A percentile compares a stretch with the other conserved stretches of the same genome.
Evolutionary conservation across 2,329 filamentous ascomycete genomes (phyloP).

Genomic region (Tolypocladium guangdongense): DNA sequence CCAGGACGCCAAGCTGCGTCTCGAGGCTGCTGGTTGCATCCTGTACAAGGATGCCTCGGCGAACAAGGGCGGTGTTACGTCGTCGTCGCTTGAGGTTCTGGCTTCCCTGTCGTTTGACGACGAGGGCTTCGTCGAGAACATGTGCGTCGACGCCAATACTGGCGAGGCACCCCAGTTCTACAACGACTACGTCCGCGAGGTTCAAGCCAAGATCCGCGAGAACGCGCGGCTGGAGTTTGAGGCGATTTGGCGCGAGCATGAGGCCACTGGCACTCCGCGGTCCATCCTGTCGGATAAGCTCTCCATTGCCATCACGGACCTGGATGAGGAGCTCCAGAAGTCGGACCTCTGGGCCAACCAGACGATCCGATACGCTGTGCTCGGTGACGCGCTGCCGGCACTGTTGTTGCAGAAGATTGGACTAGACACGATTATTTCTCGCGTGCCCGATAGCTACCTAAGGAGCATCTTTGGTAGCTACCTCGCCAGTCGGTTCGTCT

Average conservation of each 20-base stretch:
- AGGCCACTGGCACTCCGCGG: constrained; percentile 65
- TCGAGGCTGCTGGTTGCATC: constrained; percentile 91
- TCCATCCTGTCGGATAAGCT: constrained; percentile 88
- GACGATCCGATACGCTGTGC: constrained; percentile 63
- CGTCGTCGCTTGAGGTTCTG: constrained; percentile 90
- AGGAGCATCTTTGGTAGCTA: constrained; percentile 94
- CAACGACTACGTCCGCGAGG: constrained; percentile 80
- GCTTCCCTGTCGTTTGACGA: constrained; percentile 94
- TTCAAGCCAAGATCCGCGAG: constrained; percentile 81
- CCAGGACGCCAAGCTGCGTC: constrained; percentile 89
- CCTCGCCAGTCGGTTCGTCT: constrained; percentile 90
- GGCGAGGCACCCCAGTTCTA: constrained; percentile 84
- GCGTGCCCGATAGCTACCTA: constrained; percentile 87
- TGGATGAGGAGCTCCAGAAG: constrained; percentile 92
- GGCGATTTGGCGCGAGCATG: constrained; percentile 92
- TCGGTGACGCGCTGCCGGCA: constrained; percentile 76
- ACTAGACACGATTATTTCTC: constrained; percentile 71
- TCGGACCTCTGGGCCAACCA: constrained; percentile 85
- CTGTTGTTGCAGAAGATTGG: constrained; percentile 83
- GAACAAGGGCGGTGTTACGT: constrained; percentile 98
- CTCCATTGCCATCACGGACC: constrained; percentile 84
- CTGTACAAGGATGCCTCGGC: constrained; percentile 96
- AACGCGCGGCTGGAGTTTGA: constrained; percentile 94
- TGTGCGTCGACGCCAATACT: constrained; percentile 63
- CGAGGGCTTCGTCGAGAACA: constrained; percentile 75